Evolutionary conservation across 768 basidiomycete genomes (phyloP).

Genomic region (Mycena metata): DNA sequence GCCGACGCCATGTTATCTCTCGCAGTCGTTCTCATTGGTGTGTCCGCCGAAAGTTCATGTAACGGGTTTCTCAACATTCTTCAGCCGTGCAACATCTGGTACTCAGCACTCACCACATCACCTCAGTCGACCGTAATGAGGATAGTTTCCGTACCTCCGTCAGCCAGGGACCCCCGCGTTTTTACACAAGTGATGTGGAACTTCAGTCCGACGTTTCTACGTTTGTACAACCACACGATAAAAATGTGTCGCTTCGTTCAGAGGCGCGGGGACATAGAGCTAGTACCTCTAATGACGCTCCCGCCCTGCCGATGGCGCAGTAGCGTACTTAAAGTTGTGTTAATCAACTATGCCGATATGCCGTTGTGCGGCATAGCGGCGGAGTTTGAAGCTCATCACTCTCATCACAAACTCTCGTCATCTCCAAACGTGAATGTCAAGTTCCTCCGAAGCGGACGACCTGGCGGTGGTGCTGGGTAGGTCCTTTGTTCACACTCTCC

Average conservation of each 20-base stretch:
- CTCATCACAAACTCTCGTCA: background rate
- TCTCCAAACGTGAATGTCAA: background rate
- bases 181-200: slow-evolving; percentile 10
- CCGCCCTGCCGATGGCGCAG: background rate
- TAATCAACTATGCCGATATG: no score
- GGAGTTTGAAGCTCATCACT: background rate
- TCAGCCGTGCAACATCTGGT: slow-evolving; percentile 25
- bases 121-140: no score
- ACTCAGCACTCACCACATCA: slow-evolving; percentile 11
- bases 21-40: slow-evolving; percentile 28
- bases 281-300: background rate
- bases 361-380: background rate
- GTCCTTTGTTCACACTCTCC: background rate
- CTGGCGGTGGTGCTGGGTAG: slow-evolving; percentile 31
- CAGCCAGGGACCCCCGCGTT: slow-evolving; percentile 28
- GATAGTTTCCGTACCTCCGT: background rate
- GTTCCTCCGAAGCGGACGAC: slow-evolving; percentile 1
- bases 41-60: background rate
- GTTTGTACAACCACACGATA: background rate
- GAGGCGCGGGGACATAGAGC: background rate
- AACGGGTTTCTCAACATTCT: background rate
- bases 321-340: no score
- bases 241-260: slow-evolving; percentile 9
- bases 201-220: slow-evolving; percentile 5
- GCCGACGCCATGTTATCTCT: slow-evolving; percentile 25